Evolutionary conservation across 2,329 filamentous ascomycete genomes (phyloP).

Genomic region (Fragosphaeria purpurea): DNA sequence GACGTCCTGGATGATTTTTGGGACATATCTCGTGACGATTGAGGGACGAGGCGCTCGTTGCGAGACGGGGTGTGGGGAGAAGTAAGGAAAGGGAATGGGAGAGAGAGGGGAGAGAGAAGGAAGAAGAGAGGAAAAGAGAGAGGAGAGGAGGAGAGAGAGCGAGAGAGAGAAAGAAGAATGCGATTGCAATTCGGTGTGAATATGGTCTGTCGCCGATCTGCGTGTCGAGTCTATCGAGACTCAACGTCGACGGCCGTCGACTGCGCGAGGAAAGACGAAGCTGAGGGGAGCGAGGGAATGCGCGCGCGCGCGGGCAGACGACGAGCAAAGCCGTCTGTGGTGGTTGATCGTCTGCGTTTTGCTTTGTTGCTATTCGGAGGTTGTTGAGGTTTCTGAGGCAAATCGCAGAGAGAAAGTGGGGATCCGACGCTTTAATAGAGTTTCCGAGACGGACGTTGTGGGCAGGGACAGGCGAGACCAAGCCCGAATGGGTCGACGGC

Average conservation of each 20-base stretch:
- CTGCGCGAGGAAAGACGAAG: not conserved
- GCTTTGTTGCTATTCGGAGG: not conserved
- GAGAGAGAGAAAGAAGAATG: not conserved
- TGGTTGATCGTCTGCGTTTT: too few species aligned
- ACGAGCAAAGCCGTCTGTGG: not conserved
- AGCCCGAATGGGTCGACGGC: not conserved
- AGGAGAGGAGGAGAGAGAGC: not conserved
- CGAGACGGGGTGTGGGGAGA: conserved; percentile 10
- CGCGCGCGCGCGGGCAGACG: not conserved
- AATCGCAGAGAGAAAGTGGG: conserved; percentile 3
- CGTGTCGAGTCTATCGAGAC: too few species aligned
- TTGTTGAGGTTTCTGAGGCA: too few species aligned
- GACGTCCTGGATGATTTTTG: conserved; percentile 18
- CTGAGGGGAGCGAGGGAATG: not conserved
- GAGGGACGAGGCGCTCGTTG: conserved; percentile 2
- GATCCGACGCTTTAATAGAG: conserved; percentile 7
- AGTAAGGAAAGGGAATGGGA: not conserved
- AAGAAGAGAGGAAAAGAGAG: not conserved
- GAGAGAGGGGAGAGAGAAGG: not conserved
- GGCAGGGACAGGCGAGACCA: not conserved
- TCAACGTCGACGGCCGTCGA: too few species aligned
- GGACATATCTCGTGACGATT: conserved; percentile 26
- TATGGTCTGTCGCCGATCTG: too few species aligned
- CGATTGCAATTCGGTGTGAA: too few species aligned
- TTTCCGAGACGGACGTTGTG: not conserved